Evolutionary conservation across 306 rosid species (phyloP), one percentile per base, ranked within the genome.

Genomic region (Castanea sativa): DNA sequence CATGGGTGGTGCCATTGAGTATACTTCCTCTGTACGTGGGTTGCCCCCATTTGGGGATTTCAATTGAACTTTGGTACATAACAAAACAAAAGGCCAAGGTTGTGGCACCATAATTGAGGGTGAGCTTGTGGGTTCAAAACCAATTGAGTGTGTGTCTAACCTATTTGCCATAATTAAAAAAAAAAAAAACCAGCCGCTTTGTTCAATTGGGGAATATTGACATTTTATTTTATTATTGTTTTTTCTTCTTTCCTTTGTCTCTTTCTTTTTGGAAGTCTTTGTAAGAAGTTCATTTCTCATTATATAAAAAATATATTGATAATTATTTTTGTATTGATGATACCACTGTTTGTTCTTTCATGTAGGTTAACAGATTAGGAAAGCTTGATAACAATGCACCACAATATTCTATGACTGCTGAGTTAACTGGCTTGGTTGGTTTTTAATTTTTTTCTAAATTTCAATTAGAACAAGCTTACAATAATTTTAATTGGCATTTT

Each of bases 311-410:
- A 16, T 2, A 30, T 64, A 29, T 64, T 49, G 58, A 76, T n/a
- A 33, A 59, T 6, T 14, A 27, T 79, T 79, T 61, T n/a, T 16
- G 38, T 69, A 19, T 65, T 38, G 71, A 75, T 51, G 76, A 61
- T 63, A 76, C 53, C 52, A 23, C 30, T 38, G 75, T 29, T 80
- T 80, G 45, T n/a, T 80, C 78, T 77, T 19, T 75, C 60, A 60
- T 82, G 79, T 68, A 94, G 99, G 97, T 88, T 73, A 91, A 87
- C 90, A 87, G 88, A 84, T 87, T 93, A 14, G 95, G 94, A 67
- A 92, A 86, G 87, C 82, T 89, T 76, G 97, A 90, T 80, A 86
- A 71, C 72, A 81, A 77, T 82, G 75, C 84, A 65, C 89, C 94
- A 52, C 98, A 87, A 84, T 93, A 91, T 87, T 88, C 92, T 59